Base-by-base conservation (phyloP, 2,329 filamentous ascomycete species). In the Tolypocladium endophyticum region DNA sequence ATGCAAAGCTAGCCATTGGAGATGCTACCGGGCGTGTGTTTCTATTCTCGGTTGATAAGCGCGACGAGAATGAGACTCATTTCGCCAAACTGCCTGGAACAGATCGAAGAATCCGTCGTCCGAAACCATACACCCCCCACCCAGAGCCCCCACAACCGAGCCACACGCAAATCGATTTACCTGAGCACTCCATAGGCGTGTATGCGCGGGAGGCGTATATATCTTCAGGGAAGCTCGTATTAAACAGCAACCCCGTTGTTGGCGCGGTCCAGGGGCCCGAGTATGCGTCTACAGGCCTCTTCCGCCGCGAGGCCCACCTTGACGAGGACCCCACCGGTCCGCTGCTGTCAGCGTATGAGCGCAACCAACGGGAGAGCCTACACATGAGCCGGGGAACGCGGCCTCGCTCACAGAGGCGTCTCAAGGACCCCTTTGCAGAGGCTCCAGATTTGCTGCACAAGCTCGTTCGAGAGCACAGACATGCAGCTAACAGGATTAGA, bases 1-100 rank as follows among this genome's bases (percentile, higher is more conserved):
- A 73, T 39, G 77, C 79, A 1, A 80, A 78, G 62, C 74, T 87
- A 1, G 75, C 82, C 1, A 72, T 87, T 14, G 85, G 85, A 23
- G 85, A 87, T 66, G 82, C 82, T 0, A 85, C 80, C 3, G 85
- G 85, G 0, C 79, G 82, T 8, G 76, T 87, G 0, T 85, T 82
- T 61, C 65, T 87, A 1, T 67, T 87, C 2, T 79, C 78, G 0
- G 67, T 80, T 3, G 76, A 83, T 59, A 73, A 79, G 23, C 74
- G 76, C 14, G 73, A 78, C 38, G 71, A 72, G 28, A 66, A 69
- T 0, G 65, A 70, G 12, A 63, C 69, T 0, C 66, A 73, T 25
- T 74, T 76, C 54, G 64, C 74, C 12, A 71, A 68, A 1, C 56
- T 81, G 1, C 73, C 74, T 0, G 70, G 73, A 2, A 66, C 66